Evolutionary conservation across 257 asterid species (phyloP), one percentile per base, ranked within the genome.

Genomic region (Ilex aquifolium): DNA sequence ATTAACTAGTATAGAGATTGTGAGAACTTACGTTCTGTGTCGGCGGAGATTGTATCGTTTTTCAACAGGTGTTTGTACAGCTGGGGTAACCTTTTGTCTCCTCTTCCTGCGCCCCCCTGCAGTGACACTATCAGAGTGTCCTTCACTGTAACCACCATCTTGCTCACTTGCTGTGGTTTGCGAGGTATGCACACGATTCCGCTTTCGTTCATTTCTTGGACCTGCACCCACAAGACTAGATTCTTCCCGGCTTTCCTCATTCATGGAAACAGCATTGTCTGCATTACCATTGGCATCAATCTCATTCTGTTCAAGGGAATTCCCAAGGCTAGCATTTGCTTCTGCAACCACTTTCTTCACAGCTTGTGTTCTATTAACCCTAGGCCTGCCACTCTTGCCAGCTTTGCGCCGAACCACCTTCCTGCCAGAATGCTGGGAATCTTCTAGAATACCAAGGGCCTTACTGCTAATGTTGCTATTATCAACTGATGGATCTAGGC

Each of bases 41-140:
- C 69, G 82, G 50, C 99, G 93, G 73, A 92, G 94, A 78, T 92
- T 89, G 87, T 92, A 92, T 44, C 96, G 87, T 54, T 77, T 85
- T 78, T 81, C 93, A 59, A 69, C 87, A 70, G 67, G 54, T 67
- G 56, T 67, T 69, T 75, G 88, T 16, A 77, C 88, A 63, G 76
- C 66, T 14, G 73, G 78, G 58, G 69, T 77, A 66, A 71, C 82
- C 63, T 74, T 83, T 59, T 83, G 96, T 51, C 87, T 83, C 81
- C 95, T 84, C 82, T 67, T 90, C 61, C 85, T 84, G 15, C 79
- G 91, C 59, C 73, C 83, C 63, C 84, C 83, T 64, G 73, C 88
- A 48, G 77, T 63, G 44, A 79, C 65, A 69, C 91, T 78, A 69
- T 80, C 96, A 0, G 95, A 87, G 32, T 77, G 82, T 62, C 82